Base-by-base conservation (phyloP, 345 rosid species). In the Kandelia obovata region DNA sequence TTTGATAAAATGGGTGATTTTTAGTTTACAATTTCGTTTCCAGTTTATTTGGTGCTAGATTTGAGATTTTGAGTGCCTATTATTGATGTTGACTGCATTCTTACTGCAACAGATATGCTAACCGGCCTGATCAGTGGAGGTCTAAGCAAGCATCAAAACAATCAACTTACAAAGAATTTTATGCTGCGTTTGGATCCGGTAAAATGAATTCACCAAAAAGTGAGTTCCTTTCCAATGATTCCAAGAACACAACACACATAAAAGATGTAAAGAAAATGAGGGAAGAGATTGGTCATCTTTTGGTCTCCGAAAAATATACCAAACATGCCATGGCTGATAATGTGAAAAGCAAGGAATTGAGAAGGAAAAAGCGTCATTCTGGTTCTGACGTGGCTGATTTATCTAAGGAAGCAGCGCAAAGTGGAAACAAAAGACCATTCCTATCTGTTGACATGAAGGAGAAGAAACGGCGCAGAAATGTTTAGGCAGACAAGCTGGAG, bases 111-210 rank as follows among this genome's bases (percentile, higher is more conserved):
- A 90, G 99, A 35, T 87, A 76, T 75, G 87, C 89, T 53, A 72
- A 75, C 43, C 78, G 80, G 71, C 88, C 92, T 62, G 92, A 86
- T 62, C 89, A 83, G 66, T 95, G 99, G 99, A 90, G 80, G 82
- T 80, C 83, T 46, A 92, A 73, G 79, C 97, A 86, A 80, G 84
- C 78, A 77, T 82, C 93, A 8, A 95, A 92, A 81, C 88, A 92
- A 75, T 85, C 89, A 10, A 71, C 89, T 69, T 92, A 85, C 80
- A 75, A 87, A 11, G 89, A 92, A 8, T 95, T 86, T 68, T 70
- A 53, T 69, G 81, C 84, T 53, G 65, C 87, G 61, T 95, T 95
- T 75, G 98, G 97, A 63, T 81, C 92, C 25, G 64, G 69, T 65
- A 85, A 83, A 74, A 58, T 78, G 63, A 84, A 75, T 64, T 60